Conservation (phyloP, 495 filamentous ascomycete genomes). For the Sporormia fimetaria region DNA sequence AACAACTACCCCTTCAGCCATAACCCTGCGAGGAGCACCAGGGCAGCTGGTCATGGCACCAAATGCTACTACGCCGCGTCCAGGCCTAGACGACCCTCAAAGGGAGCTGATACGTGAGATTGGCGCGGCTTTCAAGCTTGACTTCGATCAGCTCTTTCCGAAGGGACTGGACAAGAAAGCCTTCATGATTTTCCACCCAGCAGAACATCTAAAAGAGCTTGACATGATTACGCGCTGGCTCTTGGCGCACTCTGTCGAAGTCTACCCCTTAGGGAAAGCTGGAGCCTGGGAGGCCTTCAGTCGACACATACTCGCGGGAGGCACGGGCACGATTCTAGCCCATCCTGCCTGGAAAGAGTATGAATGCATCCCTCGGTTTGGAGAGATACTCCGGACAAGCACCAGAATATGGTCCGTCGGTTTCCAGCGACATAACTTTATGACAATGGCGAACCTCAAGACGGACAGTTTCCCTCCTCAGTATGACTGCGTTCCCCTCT, state of each 20-base stretch:
- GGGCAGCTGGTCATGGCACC: no score
- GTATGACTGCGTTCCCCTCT: conserved; percentile 14
- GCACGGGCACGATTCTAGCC: conserved; percentile 2
- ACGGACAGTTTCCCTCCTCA: background rate
- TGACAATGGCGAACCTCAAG: conserved; percentile 1
- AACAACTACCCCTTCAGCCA: no score
- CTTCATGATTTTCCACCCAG: conserved; percentile 21
- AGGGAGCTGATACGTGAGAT: conserved; percentile 6
- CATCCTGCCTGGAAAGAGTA: conserved; percentile 9
- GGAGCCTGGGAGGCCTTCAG: conserved; percentile 23
- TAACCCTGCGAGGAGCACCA: no score
- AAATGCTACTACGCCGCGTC: no score
- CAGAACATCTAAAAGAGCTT: conserved; percentile 12
- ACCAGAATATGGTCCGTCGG: conserved; percentile 11
- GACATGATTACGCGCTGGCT: conserved; percentile 20
- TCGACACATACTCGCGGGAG: conserved; percentile 2
- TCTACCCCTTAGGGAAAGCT: conserved; percentile 8
- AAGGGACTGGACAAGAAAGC: conserved; percentile 9
- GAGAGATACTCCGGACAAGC: conserved; percentile 1
- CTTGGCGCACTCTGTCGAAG: conserved; percentile 11
- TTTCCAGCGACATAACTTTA: no score
- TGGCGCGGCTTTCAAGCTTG: conserved; percentile 6
- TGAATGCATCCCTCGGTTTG: conserved; percentile 7
- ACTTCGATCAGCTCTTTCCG: conserved; percentile 9
- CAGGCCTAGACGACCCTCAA: no score